phyloP scores from a whole-genome alignment of 441 rosid genomes.

The Raphanus hybrid region DNA sequence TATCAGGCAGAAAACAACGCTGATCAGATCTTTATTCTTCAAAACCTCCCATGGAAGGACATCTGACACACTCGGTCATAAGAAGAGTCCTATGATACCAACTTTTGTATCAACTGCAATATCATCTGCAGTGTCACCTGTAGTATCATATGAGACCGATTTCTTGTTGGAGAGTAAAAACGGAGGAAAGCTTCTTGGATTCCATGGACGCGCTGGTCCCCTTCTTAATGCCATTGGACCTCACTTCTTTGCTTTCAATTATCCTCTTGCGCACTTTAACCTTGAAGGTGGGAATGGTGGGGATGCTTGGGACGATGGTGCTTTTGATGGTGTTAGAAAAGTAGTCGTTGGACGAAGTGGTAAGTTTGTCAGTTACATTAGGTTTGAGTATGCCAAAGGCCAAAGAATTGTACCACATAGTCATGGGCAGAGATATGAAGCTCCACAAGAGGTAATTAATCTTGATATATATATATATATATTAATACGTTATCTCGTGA shows the following conservation, averaged over 20 bases:
- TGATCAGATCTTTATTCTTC: slow-evolving; percentile 33
- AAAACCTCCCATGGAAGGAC: slow-evolving; percentile 37
- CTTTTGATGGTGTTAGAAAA: slow-evolving; percentile 38
- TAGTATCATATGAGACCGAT: slow-evolving; percentile 4
- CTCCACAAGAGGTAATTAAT: slow-evolving; percentile 23
- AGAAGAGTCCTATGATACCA: not conserved
- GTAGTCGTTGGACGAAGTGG: slow-evolving; percentile 21
- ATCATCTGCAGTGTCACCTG: not conserved
- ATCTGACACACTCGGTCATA: slow-evolving; percentile 27
- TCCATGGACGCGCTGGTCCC: slow-evolving; percentile 40
- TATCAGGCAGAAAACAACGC: not conserved
- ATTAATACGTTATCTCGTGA: not conserved
- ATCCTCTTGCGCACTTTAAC: slow-evolving; percentile 28
- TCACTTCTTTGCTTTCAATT: slow-evolving; percentile 16
- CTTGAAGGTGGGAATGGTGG: slow-evolving; percentile 36
- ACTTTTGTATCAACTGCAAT: not conserved
- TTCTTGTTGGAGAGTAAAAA: slow-evolving; percentile 29
- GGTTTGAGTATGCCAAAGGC: slow-evolving; percentile 37
- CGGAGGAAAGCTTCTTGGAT: slow-evolving; percentile 41
- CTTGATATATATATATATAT: not conserved
- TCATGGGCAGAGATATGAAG: slow-evolving; percentile 33
- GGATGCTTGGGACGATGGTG: slow-evolving; percentile 39
- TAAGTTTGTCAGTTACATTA: slow-evolving; percentile 18
- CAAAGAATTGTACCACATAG: slow-evolving; percentile 16
- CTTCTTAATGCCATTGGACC: slow-evolving; percentile 40